Evolutionary conservation across 495 filamentous ascomycete genomes (phyloP).

Genomic region (Jackrogersella multiformis): DNA sequence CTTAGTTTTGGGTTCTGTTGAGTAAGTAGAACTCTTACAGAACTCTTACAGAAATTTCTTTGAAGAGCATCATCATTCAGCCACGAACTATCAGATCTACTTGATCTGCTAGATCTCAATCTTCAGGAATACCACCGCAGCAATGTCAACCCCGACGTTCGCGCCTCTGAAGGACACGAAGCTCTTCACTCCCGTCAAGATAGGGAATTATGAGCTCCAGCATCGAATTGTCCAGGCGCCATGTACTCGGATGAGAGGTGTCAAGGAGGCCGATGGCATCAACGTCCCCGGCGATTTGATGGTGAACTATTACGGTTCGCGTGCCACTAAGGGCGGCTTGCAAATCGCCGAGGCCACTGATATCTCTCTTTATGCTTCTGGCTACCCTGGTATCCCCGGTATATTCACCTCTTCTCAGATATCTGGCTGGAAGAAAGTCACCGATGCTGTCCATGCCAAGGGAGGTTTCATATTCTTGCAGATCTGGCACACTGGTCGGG

Average conservation of each 20-base stretch:
- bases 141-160: conserved; percentile 31
- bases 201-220: conserved; percentile 41
- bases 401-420: conserved; percentile 69
- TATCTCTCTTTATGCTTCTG: conserved; percentile 61
- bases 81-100: not conserved
- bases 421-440: conserved; percentile 66
- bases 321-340: conserved; percentile 64
- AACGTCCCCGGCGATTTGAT: conserved; percentile 58
- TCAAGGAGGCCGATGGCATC: conserved; percentile 46
- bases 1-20: not conserved
- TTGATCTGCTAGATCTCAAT: not conserved
- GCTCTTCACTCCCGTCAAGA: conserved; percentile 48
- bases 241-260: conserved; percentile 49
- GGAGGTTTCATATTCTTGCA: conserved; percentile 70
- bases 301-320: conserved; percentile 65
- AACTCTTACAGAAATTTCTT: not conserved
- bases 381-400: conserved; percentile 65
- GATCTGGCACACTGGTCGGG: conserved; percentile 71
- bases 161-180: conserved; percentile 36
- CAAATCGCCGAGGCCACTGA: conserved; percentile 71
- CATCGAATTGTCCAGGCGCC: conserved; percentile 48
- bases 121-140: not conserved
- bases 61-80: not conserved
- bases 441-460: conserved; percentile 70
- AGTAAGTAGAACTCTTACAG: not conserved